Conservation (phyloP, 73 alveolate genomes). For the Tetrahymena borealis region DNA sequence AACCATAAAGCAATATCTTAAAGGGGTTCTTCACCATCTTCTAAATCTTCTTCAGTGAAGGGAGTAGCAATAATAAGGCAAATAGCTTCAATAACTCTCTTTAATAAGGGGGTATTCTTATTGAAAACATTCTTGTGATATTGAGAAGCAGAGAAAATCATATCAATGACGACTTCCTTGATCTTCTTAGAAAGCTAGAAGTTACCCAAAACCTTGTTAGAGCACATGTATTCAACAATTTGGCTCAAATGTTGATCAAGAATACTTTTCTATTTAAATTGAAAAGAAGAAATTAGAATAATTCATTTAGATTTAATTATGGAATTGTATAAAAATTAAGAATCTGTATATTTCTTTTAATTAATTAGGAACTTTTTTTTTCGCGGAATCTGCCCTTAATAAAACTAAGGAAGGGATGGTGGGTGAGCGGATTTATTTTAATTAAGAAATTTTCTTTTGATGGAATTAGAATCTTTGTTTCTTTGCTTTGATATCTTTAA, state of each 20-base stretch:
- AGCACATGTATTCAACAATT: background rate
- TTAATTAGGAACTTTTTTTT: no score
- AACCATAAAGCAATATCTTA: slow-evolving; percentile 37
- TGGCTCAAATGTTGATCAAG: background rate
- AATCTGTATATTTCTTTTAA: background rate
- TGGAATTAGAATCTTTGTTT: no score
- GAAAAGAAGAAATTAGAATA: no score
- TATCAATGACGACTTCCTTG: background rate
- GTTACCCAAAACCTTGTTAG: background rate
- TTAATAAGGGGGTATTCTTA: slow-evolving; percentile 12
- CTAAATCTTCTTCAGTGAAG: slow-evolving; percentile 17
- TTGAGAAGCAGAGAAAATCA: background rate
- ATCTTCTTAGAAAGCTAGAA: background rate
- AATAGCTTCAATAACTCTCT: slow-evolving; percentile 25
- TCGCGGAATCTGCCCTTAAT: no score
- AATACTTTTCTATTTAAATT: background rate
- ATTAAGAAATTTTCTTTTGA: no score
- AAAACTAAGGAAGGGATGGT: no score
- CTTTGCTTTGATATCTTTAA: no score
- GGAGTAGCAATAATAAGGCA: slow-evolving; percentile 30
- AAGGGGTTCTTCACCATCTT: slow-evolving; percentile 26
- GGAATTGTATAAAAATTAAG: background rate
- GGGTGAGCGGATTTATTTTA: no score
- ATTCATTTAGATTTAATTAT: background rate
- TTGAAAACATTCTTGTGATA: slow-evolving; percentile 18